phyloP scores from a whole-genome alignment of 192 early-diverging fungal genomes.

The Entomortierella lignicola region DNA sequence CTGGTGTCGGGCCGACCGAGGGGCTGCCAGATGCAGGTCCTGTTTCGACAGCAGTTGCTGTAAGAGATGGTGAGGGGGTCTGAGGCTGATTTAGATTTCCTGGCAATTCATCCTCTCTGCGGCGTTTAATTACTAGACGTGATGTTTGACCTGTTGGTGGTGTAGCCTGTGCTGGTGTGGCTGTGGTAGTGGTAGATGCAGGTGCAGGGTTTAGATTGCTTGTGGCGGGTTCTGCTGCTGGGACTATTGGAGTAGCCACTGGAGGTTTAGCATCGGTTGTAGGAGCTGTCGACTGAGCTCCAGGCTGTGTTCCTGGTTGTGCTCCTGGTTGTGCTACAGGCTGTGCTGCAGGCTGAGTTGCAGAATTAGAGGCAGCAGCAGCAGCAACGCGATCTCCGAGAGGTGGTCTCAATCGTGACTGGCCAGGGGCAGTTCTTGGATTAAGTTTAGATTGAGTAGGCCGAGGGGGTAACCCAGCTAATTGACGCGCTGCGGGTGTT shows the following conservation, averaged over 20 bases:
- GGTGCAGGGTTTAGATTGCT: background rate
- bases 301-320: background rate
- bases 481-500: conserved; percentile 6
- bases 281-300: background rate
- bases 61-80: conserved; percentile 1
- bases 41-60: background rate
- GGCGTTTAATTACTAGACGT: conserved; percentile 36
- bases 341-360: too few relatives aligned
- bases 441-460: conserved; percentile 1
- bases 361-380: background rate
- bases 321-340: too few relatives aligned
- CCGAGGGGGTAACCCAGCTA: conserved; percentile 21
- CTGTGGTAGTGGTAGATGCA: background rate
- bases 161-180: background rate
- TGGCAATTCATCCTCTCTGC: conserved; percentile 34
- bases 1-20: conserved; percentile 24
- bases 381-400: conserved; percentile 28
- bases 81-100: conserved; percentile 8
- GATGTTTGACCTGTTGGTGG: conserved; percentile 8
- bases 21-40: conserved; percentile 29
- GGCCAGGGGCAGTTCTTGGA: conserved; percentile 12
- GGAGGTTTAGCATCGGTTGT: background rate
- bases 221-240: background rate
- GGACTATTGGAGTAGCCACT: background rate
- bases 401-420: conserved; percentile 40